Evolutionary conservation across 768 basidiomycete genomes (phyloP), one percentile per base, ranked within the genome.

Genomic region (Amyloporia xantha): DNA sequence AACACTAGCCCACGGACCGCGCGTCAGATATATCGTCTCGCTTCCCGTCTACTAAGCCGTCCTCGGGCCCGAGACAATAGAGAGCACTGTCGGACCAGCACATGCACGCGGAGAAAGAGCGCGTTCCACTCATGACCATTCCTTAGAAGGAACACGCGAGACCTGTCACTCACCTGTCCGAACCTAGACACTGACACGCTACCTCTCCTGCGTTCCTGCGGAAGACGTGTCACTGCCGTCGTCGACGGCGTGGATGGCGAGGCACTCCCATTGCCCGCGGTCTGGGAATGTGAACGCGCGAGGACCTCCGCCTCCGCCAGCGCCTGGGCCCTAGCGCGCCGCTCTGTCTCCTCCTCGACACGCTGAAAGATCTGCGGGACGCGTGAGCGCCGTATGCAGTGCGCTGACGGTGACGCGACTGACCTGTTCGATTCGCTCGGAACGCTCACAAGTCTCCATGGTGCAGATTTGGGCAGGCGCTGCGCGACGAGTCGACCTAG

Each of bases 181-280:
- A 82, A 78, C n/a, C 77, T 70, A 47, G 78, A 78, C 37, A 83
- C 70, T 1, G 79, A 81, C 28, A 84, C 70, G 45, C 76, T 79
- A 15, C 74, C 75, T 41, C 73, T 68, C 37, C n/a, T n/a, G n/a
- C n/a, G n/a, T n/a, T n/a, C n/a, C n/a, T n/a, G n/a, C n/a, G n/a
- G n/a, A n/a, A n/a, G 69, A 66, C 33, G 63, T 63, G n/a, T n/a
- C 57, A 25, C 45, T 35, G n/a, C 30, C 38, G 50, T 33, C 42
- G 43, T 43, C 33, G 33, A 21, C 28, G 41, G 35, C 10, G 41
- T 19, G 20, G 47, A 44, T 15, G 49, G 44, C 39, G 28, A 48
- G 40, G 44, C 39, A 37, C 20, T 40, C 40, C 20, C 46, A 17
- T 49, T 21, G n/a, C n/a, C n/a, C n/a, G n/a, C n/a, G n/a, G n/a